phyloP scores from a whole-genome alignment of 306 rosid genomes.

The Pueraria montana region DNA sequence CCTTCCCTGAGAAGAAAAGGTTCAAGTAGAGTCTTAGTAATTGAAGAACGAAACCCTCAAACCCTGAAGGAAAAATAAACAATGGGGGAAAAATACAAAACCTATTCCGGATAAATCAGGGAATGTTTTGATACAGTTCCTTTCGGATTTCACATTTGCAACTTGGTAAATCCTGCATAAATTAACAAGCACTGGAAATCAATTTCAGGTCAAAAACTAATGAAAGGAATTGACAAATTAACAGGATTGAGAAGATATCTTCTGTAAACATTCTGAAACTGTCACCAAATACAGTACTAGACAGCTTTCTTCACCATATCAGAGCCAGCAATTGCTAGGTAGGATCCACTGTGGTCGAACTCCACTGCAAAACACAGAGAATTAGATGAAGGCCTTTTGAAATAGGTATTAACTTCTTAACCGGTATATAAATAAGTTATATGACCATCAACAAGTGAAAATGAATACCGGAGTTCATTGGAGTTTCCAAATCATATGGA shows the following conservation, averaged over 20 bases:
- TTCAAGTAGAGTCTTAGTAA: conserved; percentile 33
- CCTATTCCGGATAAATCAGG: conserved; percentile 99
- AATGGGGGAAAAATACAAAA: conserved; percentile 18
- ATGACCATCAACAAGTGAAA: conserved; percentile 4
- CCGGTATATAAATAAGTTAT: not conserved
- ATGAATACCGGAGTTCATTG: conserved; percentile 81
- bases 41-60: conserved; percentile 7
- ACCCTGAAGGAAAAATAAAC: not conserved
- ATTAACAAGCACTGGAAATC: conserved; percentile 42
- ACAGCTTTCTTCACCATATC: conserved; percentile 76
- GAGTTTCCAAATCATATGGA: conserved; percentile 86
- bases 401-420: conserved; percentile 13
- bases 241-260: conserved; percentile 5
- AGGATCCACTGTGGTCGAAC: conserved; percentile 95
- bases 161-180: conserved; percentile 94
- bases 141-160: conserved; percentile 92
- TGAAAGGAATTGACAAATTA: not conserved
- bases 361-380: conserved; percentile 75
- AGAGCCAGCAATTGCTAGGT: conserved; percentile 93
- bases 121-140: conserved; percentile 91
- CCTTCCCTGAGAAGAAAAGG: conserved; percentile 69
- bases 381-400: not conserved
- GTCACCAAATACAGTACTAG: conserved; percentile 7
- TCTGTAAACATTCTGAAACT: not conserved
- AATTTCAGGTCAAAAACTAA: conserved; percentile 31